Base-by-base conservation (phyloP, 495 filamentous ascomycete genomes). In the Aspergillus nidulans region DNA sequence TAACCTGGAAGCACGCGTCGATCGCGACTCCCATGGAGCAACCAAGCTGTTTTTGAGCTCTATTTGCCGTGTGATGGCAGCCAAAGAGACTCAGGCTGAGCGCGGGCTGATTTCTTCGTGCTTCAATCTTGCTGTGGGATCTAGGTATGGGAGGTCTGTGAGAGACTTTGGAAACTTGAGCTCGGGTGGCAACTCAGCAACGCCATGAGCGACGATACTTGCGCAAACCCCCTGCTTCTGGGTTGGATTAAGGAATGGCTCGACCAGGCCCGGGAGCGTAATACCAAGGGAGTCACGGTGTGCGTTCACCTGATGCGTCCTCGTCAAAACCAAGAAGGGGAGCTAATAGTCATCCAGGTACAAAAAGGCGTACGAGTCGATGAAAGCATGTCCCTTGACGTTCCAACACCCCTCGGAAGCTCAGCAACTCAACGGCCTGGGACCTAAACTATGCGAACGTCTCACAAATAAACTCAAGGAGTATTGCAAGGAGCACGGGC, bases 201-300 rank as follows among this genome's bases (percentile, higher is more conserved):
- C 46, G 63, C 42, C 41, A 77, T 77, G 74, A 72, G 66, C 41
- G 70, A 75, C 41, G 68, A 76, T 39, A 62, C 61, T 10, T 87
- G 84, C 59, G 82, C 86, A 18, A 95, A 95, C 62, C 87, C 89
- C 12, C 74, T 91, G 26, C 78, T 92, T 4, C 76, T 92, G 43
- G 69, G 71, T 52, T 95, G 87, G 83, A 81, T 95, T 49, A 84
- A 86, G 56, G 87, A 91, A 74, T 92, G 88, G 87, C 79, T 85
- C 39, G 87, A 91, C n/a, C 67, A 78, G 20, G 90, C 87, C 0
- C 77, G 80, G 41, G 83, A 90, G 57, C 81, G 80, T 7, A 89
- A 88, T 62, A 78, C 81, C 28, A 92, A 89, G 63, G 85, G 86
- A 39, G 74, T 83, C 15, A 81, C 77, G 42, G 82, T 82, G 67